These are phyloP conservation scores for Cytospora schulzeri DNA, from an alignment of 2,329 filamentous ascomycete genomes.

Conservation along the genomic window DNA sequence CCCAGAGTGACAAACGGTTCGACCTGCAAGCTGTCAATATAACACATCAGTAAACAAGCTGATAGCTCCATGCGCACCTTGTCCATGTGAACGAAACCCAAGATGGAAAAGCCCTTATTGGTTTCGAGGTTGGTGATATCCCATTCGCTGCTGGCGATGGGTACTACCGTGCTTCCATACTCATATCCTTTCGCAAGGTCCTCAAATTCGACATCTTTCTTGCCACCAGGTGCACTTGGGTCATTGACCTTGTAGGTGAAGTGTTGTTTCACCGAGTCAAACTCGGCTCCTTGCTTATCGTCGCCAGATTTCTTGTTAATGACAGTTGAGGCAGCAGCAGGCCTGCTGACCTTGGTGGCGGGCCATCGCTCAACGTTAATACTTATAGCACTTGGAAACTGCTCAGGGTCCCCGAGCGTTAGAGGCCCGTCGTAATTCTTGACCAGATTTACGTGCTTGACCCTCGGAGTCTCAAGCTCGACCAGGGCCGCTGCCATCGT, in stretches of 20 bases:
- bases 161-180: slow-evolving; percentile 89
- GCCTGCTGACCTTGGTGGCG: slow-evolving; percentile 74
- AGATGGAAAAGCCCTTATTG: slow-evolving; percentile 71
- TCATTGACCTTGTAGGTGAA: slow-evolving; percentile 82
- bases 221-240: slow-evolving; percentile 72
- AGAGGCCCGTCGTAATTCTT: slow-evolving; percentile 79
- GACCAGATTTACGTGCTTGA: slow-evolving; percentile 76
- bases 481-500: slow-evolving; percentile 84
- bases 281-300: slow-evolving; percentile 53
- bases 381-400: slow-evolving; percentile 72
- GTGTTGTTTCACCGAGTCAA: slow-evolving; percentile 74
- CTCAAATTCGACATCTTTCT: slow-evolving; percentile 78
- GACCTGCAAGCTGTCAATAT: slow-evolving; percentile 53
- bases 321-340: slow-evolving; percentile 77
- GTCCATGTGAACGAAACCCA: slow-evolving; percentile 79
- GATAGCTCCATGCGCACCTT: slow-evolving; percentile 54
- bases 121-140: slow-evolving; percentile 90
- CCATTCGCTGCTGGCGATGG: slow-evolving; percentile 82
- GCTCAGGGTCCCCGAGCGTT: slow-evolving; percentile 75
- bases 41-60: neutral
- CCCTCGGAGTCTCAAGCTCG: slow-evolving; percentile 73
- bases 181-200: slow-evolving; percentile 90
- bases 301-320: slow-evolving; percentile 58
- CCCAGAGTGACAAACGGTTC: slow-evolving; percentile 86
- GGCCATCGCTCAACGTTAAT: slow-evolving; percentile 93